Evolutionary conservation across 345 rosid genomes (phyloP).

Genomic region (Acer saccharum): DNA sequence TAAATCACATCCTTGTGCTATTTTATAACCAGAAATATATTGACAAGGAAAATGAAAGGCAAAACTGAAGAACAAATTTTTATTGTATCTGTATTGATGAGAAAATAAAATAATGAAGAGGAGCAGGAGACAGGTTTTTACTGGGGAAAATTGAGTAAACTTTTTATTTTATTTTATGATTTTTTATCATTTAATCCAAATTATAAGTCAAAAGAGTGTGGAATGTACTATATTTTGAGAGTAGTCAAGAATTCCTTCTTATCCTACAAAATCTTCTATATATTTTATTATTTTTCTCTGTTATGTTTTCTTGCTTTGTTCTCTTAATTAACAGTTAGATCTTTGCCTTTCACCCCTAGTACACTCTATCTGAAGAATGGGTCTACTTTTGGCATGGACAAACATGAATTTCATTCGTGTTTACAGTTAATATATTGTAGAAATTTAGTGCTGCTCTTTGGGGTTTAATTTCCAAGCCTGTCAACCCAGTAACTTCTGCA

Average conservation of each 20-base stretch:
- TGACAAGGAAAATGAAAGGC: constrained; percentile 13
- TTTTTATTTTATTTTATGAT: not conserved
- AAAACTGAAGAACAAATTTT: constrained; percentile 2
- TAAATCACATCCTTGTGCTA: not conserved
- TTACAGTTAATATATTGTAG: not conserved
- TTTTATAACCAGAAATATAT: constrained; percentile 16
- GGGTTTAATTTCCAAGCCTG: not conserved
- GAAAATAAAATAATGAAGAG: constrained; percentile 4
- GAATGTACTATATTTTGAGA: not conserved
- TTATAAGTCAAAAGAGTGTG: not conserved
- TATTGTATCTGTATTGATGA: constrained; percentile 15
- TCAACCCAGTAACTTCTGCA: not conserved
- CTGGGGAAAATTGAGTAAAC: constrained; percentile 11
- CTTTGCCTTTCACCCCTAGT: not conserved
- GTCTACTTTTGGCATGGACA: not conserved
- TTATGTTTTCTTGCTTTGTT: not conserved
- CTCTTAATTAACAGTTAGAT: not conserved
- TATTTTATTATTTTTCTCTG: not conserved
- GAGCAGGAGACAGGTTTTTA: constrained; percentile 11
- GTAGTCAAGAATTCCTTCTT: not conserved
- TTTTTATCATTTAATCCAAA: not conserved
- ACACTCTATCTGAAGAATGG: not conserved
- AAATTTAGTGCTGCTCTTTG: not conserved
- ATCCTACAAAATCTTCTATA: not conserved
- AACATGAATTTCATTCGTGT: not conserved